phyloP scores from a whole-genome alignment of 495 filamentous ascomycete species.

The Aspergillus biplanus region DNA sequence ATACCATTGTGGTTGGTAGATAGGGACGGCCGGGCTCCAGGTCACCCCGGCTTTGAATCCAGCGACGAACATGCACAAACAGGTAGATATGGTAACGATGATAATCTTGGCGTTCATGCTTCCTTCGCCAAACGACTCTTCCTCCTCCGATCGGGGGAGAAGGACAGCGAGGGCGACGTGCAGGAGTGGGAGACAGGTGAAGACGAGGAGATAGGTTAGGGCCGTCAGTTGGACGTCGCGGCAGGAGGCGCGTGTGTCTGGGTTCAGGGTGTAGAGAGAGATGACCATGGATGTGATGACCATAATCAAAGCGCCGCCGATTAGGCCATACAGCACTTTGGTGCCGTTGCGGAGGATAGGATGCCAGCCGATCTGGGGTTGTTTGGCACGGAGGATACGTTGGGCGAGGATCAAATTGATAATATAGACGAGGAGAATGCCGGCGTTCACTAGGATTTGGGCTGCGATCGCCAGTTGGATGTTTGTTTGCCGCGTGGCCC shows the following conservation, averaged over 20 bases:
- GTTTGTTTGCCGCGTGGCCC: constrained; percentile 44
- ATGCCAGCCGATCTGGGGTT: constrained; percentile 73
- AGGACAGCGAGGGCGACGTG: constrained; percentile 58
- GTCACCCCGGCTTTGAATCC: constrained; percentile 64
- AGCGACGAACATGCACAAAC: constrained; percentile 70
- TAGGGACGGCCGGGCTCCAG: constrained; percentile 57
- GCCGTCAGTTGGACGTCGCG: constrained; percentile 69
- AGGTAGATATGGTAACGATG: constrained; percentile 59
- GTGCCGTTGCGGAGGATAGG: constrained; percentile 52
- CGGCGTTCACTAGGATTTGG: constrained; percentile 74
- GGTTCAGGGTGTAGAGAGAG: constrained; percentile 65
- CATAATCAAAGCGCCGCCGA: constrained; percentile 65
- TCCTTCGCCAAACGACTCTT: constrained; percentile 76
- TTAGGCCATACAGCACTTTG: constrained; percentile 60
- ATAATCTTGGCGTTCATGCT: constrained; percentile 64
- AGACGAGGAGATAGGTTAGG: constrained; percentile 65
- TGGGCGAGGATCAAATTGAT: constrained; percentile 81
- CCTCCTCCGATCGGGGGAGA: constrained; percentile 44
- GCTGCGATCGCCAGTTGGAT: constrained; percentile 68
- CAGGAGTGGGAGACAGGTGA: constrained; percentile 76
- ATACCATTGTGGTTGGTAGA: constrained; percentile 63
- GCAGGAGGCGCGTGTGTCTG: constrained; percentile 52
- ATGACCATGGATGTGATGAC: constrained; percentile 70
- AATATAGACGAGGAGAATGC: constrained; percentile 78
- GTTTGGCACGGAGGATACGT: constrained; percentile 72